Conservation (phyloP, 192 early-diverging fungal species). For the Podila epigama region DNA sequence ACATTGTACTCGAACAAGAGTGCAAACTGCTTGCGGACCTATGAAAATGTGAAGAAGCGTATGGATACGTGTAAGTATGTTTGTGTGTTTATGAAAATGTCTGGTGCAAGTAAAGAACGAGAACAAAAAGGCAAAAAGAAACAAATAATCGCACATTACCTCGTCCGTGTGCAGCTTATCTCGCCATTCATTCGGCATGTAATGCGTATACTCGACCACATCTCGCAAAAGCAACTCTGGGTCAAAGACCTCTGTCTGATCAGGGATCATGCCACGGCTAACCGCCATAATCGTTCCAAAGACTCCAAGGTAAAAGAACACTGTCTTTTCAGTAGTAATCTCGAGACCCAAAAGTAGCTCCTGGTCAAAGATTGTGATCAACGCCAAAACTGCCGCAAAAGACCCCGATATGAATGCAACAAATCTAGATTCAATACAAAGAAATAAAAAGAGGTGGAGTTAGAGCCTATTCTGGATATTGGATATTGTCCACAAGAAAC, state of each 20-base stretch:
- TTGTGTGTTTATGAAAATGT: background rate
- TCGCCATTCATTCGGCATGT: constrained; percentile 87
- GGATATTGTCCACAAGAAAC: no score
- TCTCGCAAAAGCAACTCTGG: constrained; percentile 77
- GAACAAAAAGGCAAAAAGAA: background rate
- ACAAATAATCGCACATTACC: constrained; percentile 42
- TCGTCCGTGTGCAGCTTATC: constrained; percentile 82
- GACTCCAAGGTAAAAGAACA: constrained; percentile 93
- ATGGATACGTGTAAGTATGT: no score
- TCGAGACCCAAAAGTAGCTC: constrained; percentile 91
- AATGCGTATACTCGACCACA: constrained; percentile 89
- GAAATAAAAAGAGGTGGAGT: no score
- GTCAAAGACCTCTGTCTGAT: constrained; percentile 83
- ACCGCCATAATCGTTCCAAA: constrained; percentile 87
- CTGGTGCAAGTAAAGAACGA: background rate
- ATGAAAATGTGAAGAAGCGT: background rate
- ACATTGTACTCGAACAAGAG: constrained; percentile 83
- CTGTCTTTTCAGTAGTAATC: constrained; percentile 85
- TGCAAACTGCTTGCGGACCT: constrained; percentile 83
- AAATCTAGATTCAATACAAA: constrained; percentile 74
- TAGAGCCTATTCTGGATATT: no score
- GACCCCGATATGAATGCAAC: constrained; percentile 90
- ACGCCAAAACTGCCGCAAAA: constrained; percentile 83
- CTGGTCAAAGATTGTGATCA: constrained; percentile 85
- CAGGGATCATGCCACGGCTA: constrained; percentile 81